These are phyloP conservation scores for Gracilaria domingensis DNA, from an alignment of 23 red algal species.

Conservation along the genomic window DNA sequence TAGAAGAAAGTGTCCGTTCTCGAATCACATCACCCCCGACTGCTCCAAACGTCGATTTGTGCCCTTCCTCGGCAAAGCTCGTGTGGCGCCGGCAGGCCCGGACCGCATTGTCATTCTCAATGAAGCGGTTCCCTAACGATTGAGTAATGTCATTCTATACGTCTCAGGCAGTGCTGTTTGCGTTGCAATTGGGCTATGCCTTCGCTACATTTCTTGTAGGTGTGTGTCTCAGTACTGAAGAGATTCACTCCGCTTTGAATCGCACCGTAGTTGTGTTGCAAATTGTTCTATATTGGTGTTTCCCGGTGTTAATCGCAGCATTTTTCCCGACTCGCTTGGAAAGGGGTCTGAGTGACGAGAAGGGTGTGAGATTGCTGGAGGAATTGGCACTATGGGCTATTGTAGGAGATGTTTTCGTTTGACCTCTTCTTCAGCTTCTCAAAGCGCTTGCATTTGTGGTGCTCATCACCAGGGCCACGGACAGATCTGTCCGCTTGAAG, in stretches of 20 bases:
- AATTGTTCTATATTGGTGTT: slow-evolving; percentile 14
- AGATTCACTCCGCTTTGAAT: slow-evolving; percentile 6
- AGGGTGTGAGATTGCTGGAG: slow-evolving; percentile 15
- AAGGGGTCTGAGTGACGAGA: slow-evolving; percentile 8
- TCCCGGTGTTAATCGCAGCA: neutral
- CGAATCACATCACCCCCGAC: slow-evolving; percentile 8
- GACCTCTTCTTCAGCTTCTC: neutral
- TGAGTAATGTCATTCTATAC: slow-evolving; percentile 22
- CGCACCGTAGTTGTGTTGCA: neutral
- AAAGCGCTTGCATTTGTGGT: neutral
- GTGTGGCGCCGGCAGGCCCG: neutral
- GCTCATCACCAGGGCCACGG: neutral
- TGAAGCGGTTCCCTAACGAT: neutral
- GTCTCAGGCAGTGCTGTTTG: slow-evolving; percentile 1
- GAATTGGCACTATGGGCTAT: slow-evolving; percentile 8
- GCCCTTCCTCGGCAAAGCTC: no score
- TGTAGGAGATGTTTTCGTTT: neutral
- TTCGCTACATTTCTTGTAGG: neutral
- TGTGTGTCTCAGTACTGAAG: neutral
- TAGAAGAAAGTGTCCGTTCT: slow-evolving; percentile 7
- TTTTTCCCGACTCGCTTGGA: neutral
- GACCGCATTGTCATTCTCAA: slow-evolving; percentile 10
- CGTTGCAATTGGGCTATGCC: neutral
- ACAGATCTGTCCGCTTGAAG: neutral
- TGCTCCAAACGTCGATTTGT: neutral